Evolutionary conservation across 176 grass and related monocot species (phyloP).

Genomic region (Tillandsia fasciculata): DNA sequence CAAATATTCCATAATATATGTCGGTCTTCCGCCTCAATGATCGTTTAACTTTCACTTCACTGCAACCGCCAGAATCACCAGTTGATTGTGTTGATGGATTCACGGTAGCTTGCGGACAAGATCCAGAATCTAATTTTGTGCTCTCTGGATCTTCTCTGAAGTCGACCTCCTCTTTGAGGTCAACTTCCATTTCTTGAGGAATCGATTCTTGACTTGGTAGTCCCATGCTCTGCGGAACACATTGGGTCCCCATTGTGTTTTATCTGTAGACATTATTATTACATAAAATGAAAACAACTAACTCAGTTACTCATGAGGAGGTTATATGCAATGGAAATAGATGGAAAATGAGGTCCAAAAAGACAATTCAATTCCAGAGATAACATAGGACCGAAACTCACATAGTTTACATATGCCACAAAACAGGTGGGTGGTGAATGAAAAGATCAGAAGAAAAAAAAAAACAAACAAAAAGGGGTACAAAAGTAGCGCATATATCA

Average conservation of each 20-base stretch:
- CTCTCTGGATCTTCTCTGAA: background rate
- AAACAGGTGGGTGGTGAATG: too few species aligned
- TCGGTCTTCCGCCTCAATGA: slow-evolving; percentile 19
- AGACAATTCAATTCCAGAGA: too few species aligned
- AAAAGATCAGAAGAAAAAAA: too few species aligned
- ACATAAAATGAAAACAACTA: background rate
- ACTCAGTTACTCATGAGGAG: background rate
- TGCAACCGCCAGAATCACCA: slow-evolving; percentile 2
- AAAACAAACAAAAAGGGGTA: too few species aligned
- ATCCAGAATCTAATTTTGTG: slow-evolving; percentile 4
- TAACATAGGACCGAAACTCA: too few species aligned
- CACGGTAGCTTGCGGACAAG: background rate
- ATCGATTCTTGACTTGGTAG: slow-evolving; percentile 1
- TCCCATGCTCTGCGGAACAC: background rate
- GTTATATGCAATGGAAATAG: background rate
- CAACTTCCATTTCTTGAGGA: background rate
- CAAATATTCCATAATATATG: slow-evolving; percentile 25
- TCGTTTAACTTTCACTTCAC: slow-evolving; percentile 16
- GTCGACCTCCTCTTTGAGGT: slow-evolving; percentile 2
- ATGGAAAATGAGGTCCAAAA: background rate
- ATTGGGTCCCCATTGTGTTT: background rate
- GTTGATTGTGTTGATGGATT: background rate
- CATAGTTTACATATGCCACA: too few species aligned
- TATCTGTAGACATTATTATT: background rate
- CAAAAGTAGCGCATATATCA: too few species aligned